phyloP scores from a whole-genome alignment of 1,284 basidiomycete species.

The Anthracocystis setariae region DNA sequence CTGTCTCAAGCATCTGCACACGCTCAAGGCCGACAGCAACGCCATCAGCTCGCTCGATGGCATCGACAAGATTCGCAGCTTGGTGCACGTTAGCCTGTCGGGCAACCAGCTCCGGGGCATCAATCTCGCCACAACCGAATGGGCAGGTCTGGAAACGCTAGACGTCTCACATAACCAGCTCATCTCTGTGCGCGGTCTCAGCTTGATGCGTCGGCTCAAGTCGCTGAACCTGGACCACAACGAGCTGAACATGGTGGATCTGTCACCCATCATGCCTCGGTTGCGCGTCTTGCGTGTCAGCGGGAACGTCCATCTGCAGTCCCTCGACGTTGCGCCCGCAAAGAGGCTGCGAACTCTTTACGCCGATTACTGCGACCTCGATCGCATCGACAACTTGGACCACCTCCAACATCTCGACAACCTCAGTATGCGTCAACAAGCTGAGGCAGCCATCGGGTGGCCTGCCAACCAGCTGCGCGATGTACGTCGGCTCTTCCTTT shows the following conservation, averaged over 20 bases:
- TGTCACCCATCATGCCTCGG: constrained; percentile 48
- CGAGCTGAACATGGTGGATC: constrained; percentile 73
- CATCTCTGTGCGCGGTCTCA: constrained; percentile 44
- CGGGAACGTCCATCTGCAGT: constrained; percentile 77
- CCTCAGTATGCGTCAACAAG: constrained; percentile 88
- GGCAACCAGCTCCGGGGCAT: constrained; percentile 78
- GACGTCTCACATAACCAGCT: constrained; percentile 83
- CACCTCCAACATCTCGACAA: constrained; percentile 82
- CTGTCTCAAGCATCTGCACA: constrained; percentile 76
- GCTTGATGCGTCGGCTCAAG: constrained; percentile 72
- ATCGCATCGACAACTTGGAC: constrained; percentile 70
- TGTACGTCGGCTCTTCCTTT: constrained; percentile 91
- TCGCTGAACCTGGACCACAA: constrained; percentile 85
- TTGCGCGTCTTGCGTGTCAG: constrained; percentile 83
- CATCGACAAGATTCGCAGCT: constrained; percentile 73
- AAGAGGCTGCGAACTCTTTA: constrained; percentile 87
- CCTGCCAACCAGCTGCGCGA: constrained; percentile 82
- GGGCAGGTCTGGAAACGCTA: constrained; percentile 76
- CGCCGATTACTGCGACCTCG: constrained; percentile 84
- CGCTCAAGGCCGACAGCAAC: constrained; percentile 88
- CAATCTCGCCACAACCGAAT: constrained; percentile 69
- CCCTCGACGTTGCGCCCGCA: constrained; percentile 77
- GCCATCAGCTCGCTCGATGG: constrained; percentile 80
- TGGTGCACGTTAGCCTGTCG: constrained; percentile 84
- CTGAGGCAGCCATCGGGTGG: constrained; percentile 73